Base-by-base conservation (phyloP, 2,329 filamentous ascomycete genomes). In the Coleophoma eucalyptorum region DNA sequence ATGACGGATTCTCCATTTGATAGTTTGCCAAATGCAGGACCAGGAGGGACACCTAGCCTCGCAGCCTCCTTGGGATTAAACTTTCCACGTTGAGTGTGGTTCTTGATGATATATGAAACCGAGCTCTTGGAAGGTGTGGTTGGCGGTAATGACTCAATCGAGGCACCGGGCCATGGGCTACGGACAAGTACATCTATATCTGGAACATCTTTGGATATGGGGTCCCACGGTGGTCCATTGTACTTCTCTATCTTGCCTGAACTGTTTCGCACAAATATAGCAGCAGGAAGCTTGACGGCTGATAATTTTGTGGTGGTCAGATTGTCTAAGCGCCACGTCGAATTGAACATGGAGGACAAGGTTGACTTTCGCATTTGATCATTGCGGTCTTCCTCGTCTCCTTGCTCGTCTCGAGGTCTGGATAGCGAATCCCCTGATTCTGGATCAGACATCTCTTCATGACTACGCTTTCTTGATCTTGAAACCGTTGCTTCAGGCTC, bases 41-140 rank as follows among this genome's bases (percentile, higher is more conserved):
- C 84, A 48, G 73, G 77, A 18, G 71, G 69, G 1, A 97, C 79
- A 1, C 86, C 86, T 2, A 91, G 71, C 26, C 72, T 74, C 54
- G 72, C 76, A 0, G 91, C 93, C 51, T 76, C 81, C 44, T 78
- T 65, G 0, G 81, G 72, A 53, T 89, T 77, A 63, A 99, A 97
- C 62, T 87, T 93, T 48, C 94, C 94, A 49, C 94, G 82, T 49
- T 87, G 79, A 35, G 84, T 76, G 55, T 90, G 83, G 49, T 82
- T 83, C 59, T 90, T 89, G 64, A 96, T 79, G 51, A 99, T 86
- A 68, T 99, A 99, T 51, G 87, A 96, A 59, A 97, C 74, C 5
- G 90, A 85, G 43, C 85, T 83, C 26, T 74, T 73, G 1, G 81
- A 81, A 5, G 85, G 86, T 18, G 74, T 71, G 0, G 89, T 89